Conservation (phyloP, 768 basidiomycete genomes). For the Leccinum obscurum region DNA sequence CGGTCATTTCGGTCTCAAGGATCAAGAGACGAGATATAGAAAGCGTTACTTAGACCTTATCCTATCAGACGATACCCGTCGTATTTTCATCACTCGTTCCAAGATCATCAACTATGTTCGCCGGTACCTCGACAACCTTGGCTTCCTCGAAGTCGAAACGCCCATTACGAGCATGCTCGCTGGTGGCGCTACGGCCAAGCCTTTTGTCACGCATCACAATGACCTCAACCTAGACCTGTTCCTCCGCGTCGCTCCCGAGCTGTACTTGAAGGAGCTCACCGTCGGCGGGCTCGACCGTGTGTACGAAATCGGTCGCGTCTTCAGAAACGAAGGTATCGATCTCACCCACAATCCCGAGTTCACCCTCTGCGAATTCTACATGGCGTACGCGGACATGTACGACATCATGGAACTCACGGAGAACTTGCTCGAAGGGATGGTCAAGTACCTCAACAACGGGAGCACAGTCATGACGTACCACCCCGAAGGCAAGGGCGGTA, state of each 20-base stretch:
- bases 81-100: conserved; percentile 87
- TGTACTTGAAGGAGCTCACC: conserved; percentile 96
- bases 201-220: conserved; percentile 98
- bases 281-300: conserved; percentile 98
- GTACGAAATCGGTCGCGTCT: conserved; percentile 97
- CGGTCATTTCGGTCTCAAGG: conserved; percentile 90
- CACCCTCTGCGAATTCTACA: conserved; percentile 99
- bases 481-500: conserved; percentile 89
- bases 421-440: conserved; percentile 83
- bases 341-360: conserved; percentile 99
- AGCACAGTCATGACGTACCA: conserved; percentile 81
- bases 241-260: conserved; percentile 96
- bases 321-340: conserved; percentile 98
- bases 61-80: conserved; percentile 85
- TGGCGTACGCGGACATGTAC: conserved; percentile 99
- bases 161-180: conserved; percentile 97
- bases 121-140: conserved; percentile 83
- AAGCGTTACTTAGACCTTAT: conserved; percentile 99
- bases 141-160: conserved; percentile 99
- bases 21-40: conserved; percentile 95
- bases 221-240: conserved; percentile 95
- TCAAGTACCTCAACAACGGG: conserved; percentile 81
- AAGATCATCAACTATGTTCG: conserved; percentile 92
- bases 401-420: conserved; percentile 99
- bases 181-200: conserved; percentile 98